Base-by-base conservation (phyloP, 2,329 filamentous ascomycete species). In the Aspergillus sp. region DNA sequence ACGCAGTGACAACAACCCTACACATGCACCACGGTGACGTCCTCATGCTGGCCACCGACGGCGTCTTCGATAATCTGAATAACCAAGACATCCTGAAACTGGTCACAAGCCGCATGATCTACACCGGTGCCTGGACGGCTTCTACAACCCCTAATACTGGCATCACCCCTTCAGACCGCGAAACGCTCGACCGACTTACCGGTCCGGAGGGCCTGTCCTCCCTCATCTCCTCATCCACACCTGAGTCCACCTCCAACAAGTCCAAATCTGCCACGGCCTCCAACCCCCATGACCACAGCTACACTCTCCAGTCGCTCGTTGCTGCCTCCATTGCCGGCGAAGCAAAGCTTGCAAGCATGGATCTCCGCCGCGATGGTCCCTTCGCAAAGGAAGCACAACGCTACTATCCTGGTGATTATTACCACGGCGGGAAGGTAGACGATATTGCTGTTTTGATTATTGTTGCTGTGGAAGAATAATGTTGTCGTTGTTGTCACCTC, bases 371-470 rank as follows among this genome's bases (percentile, higher is more conserved):
- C 52, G 90, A 98, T 72, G 92, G 93, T 0, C 95, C 95, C 0
- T 99, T 99, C 74, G 92, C 95, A 41, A 96, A 91, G 75, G 92
- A 97, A 74, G 91, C 97, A 18, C 91, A 95, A 71, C 90, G 88
- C 69, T 87, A 90, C 69, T 96, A 90, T 66, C 93, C 95, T 0
- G 81, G 88, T 38, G 93, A 98, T 74, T 85, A 87, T 57, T 99
- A 91, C 85, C 86, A 86, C 57, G 95, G 95, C 57, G 95, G 95
- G 52, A 99, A 99, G 75, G 85, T 96, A 18, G 95, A 99, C 71
- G 95, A 99, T 74, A 97, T 99, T 58, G 93, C 91, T 68, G 91
- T 91, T 4, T 80, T 99, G 50, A 87, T 93, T 13, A 85, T 88
- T 32, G 80, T 96, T 30, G 91, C 90, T 1, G 86, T 90, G 8